Percentiles rank a stretch among this genome's conserved stretches.
These are phyloP conservation scores for Aspergillus unguis DNA, from an alignment of 2,329 filamentous ascomycete species.

Conservation along the genomic window DNA sequence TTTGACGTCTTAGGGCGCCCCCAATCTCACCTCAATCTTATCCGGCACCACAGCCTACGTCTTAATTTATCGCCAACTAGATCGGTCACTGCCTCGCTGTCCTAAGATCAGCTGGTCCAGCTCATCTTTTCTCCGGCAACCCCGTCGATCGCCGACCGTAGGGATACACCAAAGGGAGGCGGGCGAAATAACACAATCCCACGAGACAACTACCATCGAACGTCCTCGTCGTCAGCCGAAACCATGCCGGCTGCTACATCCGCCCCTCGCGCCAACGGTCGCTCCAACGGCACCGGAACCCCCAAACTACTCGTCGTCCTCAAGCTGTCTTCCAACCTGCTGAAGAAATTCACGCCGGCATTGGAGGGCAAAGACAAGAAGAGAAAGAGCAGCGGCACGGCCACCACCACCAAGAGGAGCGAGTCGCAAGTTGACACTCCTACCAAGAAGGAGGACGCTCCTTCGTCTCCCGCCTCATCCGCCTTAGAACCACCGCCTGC, in stretches of 20 bases:
- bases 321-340: constrained; percentile 36
- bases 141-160: constrained; percentile 4
- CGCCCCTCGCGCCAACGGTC: constrained; percentile 32
- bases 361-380: constrained; percentile 22
- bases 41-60: constrained; percentile 23
- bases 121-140: background rate
- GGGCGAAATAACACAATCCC: constrained; percentile 2
- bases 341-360: constrained; percentile 35
- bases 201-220: background rate
- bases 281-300: constrained; percentile 30
- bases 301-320: constrained; percentile 37
- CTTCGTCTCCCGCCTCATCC: constrained; percentile 37
- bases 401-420: constrained; percentile 12
- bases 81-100: constrained; percentile 13
- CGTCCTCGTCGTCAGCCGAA: constrained; percentile 1
- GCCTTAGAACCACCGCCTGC: constrained; percentile 34
- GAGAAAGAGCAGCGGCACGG: constrained; percentile 14
- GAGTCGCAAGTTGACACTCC: constrained; percentile 19
- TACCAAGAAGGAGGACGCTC: constrained; percentile 26
- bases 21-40: constrained; percentile 14
- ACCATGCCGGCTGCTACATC: constrained; percentile 27
- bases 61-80: constrained; percentile 12
- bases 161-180: background rate
- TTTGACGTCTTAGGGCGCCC: constrained; percentile 13
- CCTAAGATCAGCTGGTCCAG: background rate